A percentile compares a stretch with the other conserved stretches of the same genome.
Evolutionary conservation across 208 protist species (phyloP).

Genomic region (Wallacemonas rigidus): DNA sequence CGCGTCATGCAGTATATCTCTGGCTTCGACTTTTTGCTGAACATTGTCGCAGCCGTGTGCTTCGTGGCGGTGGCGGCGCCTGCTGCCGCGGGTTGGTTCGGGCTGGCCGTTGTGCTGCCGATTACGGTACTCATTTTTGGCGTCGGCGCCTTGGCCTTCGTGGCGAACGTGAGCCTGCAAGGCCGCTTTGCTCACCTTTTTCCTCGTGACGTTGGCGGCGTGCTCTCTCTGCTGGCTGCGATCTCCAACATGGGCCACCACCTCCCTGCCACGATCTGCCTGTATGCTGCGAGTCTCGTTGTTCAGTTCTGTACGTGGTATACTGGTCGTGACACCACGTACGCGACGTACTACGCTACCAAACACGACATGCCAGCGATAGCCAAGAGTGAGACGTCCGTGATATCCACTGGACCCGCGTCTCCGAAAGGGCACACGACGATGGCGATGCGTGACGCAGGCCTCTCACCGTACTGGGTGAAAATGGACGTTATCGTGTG

Average conservation of each 20-base stretch:
- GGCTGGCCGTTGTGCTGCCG: conserved; percentile 14
- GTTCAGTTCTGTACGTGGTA: conserved; percentile 6
- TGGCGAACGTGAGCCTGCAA: conserved; percentile 18
- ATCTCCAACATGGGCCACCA: conserved; percentile 27
- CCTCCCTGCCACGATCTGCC: conserved; percentile 19
- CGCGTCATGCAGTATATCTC: conserved; percentile 18
- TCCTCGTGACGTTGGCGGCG: conserved; percentile 20
- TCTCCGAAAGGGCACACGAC: neutral
- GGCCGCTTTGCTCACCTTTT: conserved; percentile 19
- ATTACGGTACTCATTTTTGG: conserved; percentile 1
- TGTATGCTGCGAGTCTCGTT: conserved; percentile 19
- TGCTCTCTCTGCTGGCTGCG: conserved; percentile 24
- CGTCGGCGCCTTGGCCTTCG: conserved; percentile 19
- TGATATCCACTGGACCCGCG: neutral
- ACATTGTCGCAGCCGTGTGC: neutral
- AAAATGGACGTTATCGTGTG: conserved; percentile 18
- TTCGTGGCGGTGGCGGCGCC: conserved; percentile 20
- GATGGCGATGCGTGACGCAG: neutral
- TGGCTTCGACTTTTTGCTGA: conserved; percentile 21
- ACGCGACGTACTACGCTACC: conserved; percentile 14
- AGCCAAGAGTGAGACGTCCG: neutral
- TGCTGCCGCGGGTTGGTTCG: conserved; percentile 19
- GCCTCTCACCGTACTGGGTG: conserved; percentile 11
- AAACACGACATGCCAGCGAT: neutral
- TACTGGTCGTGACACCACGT: conserved; percentile 9